phyloP scores from a whole-genome alignment of 257 asterid genomes.

The Scutellaria barbata region DNA sequence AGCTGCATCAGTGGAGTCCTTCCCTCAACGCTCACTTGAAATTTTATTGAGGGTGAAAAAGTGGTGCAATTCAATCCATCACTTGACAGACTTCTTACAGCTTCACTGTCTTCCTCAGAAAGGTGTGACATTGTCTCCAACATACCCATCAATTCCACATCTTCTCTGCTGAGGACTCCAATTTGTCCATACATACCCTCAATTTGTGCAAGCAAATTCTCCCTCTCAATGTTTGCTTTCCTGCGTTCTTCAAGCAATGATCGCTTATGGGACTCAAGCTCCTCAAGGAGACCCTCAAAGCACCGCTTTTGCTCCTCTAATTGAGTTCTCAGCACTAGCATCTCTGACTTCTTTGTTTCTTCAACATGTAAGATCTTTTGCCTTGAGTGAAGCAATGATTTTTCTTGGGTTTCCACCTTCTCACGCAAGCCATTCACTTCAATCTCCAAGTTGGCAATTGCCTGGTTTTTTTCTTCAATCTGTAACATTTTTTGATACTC shows the following conservation, averaged over 20 bases:
- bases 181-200: constrained; percentile 41
- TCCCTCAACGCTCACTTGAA: constrained; percentile 31
- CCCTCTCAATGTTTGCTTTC: constrained; percentile 35
- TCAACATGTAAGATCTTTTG: constrained; percentile 36
- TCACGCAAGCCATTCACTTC: constrained; percentile 32
- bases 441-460: constrained; percentile 42
- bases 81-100: background rate
- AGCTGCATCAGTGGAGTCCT: constrained; percentile 48
- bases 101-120: constrained; percentile 36
- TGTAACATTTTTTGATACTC: constrained; percentile 34
- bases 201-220: constrained; percentile 37
- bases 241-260: constrained; percentile 37
- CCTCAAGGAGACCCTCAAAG: constrained; percentile 35
- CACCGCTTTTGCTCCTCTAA: constrained; percentile 37
- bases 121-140: constrained; percentile 36
- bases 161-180: constrained; percentile 43
- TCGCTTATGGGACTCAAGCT: constrained; percentile 41
- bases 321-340: constrained; percentile 35
- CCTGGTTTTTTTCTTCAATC: constrained; percentile 36
- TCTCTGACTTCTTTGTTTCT: constrained; percentile 39
- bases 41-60: constrained; percentile 42
- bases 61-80: constrained; percentile 6
- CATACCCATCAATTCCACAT: constrained; percentile 38
- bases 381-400: constrained; percentile 29
- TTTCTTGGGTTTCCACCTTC: constrained; percentile 40